Percentiles rank a stretch among this genome's conserved stretches.
These are phyloP conservation scores for Globisporangium polare DNA, from an alignment of 352 stramenopile species.

Conservation along the genomic window DNA sequence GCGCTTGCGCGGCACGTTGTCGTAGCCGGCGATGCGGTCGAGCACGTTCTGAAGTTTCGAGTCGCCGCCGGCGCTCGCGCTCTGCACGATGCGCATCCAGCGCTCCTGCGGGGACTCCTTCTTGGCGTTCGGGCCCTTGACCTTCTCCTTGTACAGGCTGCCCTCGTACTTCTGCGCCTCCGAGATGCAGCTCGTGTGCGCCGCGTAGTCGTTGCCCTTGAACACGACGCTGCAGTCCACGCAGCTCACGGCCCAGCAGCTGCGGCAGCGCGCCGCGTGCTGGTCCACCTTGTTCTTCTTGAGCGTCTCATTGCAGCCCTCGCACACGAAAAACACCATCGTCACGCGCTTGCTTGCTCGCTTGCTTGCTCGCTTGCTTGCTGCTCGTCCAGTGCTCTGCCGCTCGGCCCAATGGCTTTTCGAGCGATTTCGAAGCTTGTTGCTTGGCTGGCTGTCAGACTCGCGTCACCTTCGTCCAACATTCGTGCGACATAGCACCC, in stretches of 20 bases:
- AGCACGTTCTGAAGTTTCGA: slow-evolving; percentile 63
- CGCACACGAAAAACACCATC: slow-evolving; percentile 88
- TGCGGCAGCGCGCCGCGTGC: slow-evolving; percentile 77
- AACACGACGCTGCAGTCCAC: slow-evolving; percentile 93
- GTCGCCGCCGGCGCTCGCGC: slow-evolving; percentile 41
- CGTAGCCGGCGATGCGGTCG: slow-evolving; percentile 67
- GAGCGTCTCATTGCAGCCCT: slow-evolving; percentile 89
- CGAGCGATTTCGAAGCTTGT: too few relatives aligned
- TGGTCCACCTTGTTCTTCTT: slow-evolving; percentile 94
- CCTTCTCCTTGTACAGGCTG: slow-evolving; percentile 74
- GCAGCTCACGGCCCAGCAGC: slow-evolving; percentile 91
- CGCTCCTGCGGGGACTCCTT: slow-evolving; percentile 86
- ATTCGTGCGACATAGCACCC: too few relatives aligned
- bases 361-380: too few relatives aligned
- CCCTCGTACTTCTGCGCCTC: slow-evolving; percentile 95
- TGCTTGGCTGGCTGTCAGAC: too few relatives aligned
- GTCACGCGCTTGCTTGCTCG: not conserved
- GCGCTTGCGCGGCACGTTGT: slow-evolving; percentile 92
- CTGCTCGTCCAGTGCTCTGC: too few relatives aligned
- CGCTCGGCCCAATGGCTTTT: too few relatives aligned
- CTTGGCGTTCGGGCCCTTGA: slow-evolving; percentile 50
- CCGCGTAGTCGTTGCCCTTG: slow-evolving; percentile 84
- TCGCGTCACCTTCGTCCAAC: too few relatives aligned
- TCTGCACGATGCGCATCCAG: slow-evolving; percentile 80
- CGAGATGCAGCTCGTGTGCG: slow-evolving; percentile 91